Evolutionary conservation across 2,329 filamentous ascomycete species (phyloP).

Genomic region (Thielaviopsis euricoi): DNA sequence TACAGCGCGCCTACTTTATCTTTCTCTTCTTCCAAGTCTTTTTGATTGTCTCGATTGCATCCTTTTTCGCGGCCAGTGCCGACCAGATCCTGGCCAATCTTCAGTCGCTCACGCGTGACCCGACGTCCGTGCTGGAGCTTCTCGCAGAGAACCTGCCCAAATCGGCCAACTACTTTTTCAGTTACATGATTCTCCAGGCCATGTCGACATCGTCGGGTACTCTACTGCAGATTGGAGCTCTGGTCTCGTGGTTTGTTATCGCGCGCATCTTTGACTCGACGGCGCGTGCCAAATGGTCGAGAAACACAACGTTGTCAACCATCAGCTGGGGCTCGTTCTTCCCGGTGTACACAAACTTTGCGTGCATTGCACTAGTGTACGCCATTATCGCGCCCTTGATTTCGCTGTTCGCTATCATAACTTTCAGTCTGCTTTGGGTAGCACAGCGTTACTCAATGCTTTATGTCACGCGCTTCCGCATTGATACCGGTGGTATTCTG

Average conservation of each 20-base stretch:
- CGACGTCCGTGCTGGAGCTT: slow-evolving; percentile 43
- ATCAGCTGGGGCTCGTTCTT: slow-evolving; percentile 91
- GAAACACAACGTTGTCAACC: slow-evolving; percentile 61
- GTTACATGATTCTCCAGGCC: slow-evolving; percentile 92
- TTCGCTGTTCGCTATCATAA: slow-evolving; percentile 81
- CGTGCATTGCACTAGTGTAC: slow-evolving; percentile 82
- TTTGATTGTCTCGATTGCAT: slow-evolving; percentile 75
- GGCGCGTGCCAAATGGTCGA: slow-evolving; percentile 61
- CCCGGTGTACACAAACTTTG: slow-evolving; percentile 91
- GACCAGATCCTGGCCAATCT: slow-evolving; percentile 41
- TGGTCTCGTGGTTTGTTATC: slow-evolving; percentile 68
- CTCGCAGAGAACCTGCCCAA: slow-evolving; percentile 68
- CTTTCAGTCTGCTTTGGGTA: slow-evolving; percentile 80
- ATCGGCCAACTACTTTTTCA: slow-evolving; percentile 94
- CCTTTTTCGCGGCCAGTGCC: slow-evolving; percentile 49
- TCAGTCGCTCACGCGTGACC: slow-evolving; percentile 34
- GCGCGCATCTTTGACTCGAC: slow-evolving; percentile 74
- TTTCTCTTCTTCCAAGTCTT: slow-evolving; percentile 95
- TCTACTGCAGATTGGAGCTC: slow-evolving; percentile 63
- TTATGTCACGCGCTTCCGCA: slow-evolving; percentile 77
- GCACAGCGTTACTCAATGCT: slow-evolving; percentile 95
- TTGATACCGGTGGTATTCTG: slow-evolving; percentile 81
- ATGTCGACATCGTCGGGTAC: slow-evolving; percentile 82
- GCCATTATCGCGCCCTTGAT: slow-evolving; percentile 80
- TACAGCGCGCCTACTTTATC: slow-evolving; percentile 82